Evolutionary conservation across 2,329 filamentous ascomycete species (phyloP), one percentile per base, ranked within the genome.

Genomic region (Rugonectria rugulosa): DNA sequence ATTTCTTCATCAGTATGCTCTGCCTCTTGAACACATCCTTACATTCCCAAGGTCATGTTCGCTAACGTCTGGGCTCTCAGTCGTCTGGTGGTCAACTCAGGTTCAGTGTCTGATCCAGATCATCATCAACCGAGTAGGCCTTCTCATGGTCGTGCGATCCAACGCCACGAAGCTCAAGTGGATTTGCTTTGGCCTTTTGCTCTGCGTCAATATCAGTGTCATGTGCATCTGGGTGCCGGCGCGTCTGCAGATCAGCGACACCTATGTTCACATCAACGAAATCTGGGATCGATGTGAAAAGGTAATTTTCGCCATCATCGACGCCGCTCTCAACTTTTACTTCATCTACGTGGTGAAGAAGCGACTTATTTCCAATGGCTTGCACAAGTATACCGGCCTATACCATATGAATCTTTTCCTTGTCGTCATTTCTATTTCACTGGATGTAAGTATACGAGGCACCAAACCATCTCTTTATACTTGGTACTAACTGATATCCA

Each of bases 271-370:
- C 12, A 63, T 81, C 55, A 81, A 81, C 59, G 59, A 74, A 0
- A 64, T 79, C 19, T 82, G 79, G 79, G 79, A 82, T 48, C 76
- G 79, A 4, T 70, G 74, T 42, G 77, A 80, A 49, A 82, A 82
- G 60, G 71, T 73, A 2, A 70, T 82, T 1, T 80, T 80, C 37
- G 68, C 79, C 2, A 40, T 80, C 9, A 73, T 81, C 9, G 80
- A 82, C 53, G 76, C 72, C 1, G 61, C 61, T 1, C 70, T 82
- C 4, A 82, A 82, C 57, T 73, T 73, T 42, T 77, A 78, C 56
- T 82, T 82, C 55, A 73, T 72, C 61, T 67, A 63, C 40, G 68
- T 70, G 4, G 79, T 82, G 26, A 77, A 76, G 53, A 67, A 68
- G 14, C 75, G 76, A 6, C 70, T 82, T 0, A 75, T 82, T 47